Evolutionary conservation across 805 yeast species (phyloP), one percentile per base, ranked within the genome.

Genomic region (Sungouiozyma intestinalis): DNA sequence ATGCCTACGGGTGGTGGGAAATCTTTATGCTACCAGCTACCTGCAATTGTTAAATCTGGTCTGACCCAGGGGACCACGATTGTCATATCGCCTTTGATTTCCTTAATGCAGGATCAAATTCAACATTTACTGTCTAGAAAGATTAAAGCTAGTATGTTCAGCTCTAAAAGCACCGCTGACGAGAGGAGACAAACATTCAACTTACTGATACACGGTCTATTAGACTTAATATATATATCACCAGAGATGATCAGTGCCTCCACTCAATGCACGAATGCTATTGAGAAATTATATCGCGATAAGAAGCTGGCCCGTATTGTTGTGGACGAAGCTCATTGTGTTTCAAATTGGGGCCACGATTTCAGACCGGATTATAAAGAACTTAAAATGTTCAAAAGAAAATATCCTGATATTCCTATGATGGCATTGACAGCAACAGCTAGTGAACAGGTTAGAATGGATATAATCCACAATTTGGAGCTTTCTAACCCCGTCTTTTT

Each of bases 1-100:
- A 90, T 92, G 95, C 99, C 99, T 0, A 92, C 99, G 0, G 99
- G 99, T 33, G 98, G 98, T 40, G 99, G 99, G 39, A 92, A 92
- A 58, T 90, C 97, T 0, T 65, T 92, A 34, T 92, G 99, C 58
- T 92, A 88, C 62, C 99, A 92, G 61, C 67, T 92, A 29, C 98
- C 99, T 0, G 97, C 98, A 0, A 67, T 92, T 36, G 79, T 90
- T 1, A 68, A 70, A 33, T 69, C 81, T 1, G 96, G 96, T 1
- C 69, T 60, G 24, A 85, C 95, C 0, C 64, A 63, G 14, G 97
- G 97, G 14, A 82, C 94, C 0, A 87, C 98, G 0, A 76, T 92
- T 33, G 99, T 92, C 7, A 77, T 92, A 7, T 90, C 97, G 0
- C 99, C 99, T 1, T 72, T 92, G 50, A 87, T 92, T 35, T 92